These are phyloP conservation scores for Aspergillus asperescens DNA, from an alignment of 495 filamentous ascomycete species.

Conservation along the genomic window DNA sequence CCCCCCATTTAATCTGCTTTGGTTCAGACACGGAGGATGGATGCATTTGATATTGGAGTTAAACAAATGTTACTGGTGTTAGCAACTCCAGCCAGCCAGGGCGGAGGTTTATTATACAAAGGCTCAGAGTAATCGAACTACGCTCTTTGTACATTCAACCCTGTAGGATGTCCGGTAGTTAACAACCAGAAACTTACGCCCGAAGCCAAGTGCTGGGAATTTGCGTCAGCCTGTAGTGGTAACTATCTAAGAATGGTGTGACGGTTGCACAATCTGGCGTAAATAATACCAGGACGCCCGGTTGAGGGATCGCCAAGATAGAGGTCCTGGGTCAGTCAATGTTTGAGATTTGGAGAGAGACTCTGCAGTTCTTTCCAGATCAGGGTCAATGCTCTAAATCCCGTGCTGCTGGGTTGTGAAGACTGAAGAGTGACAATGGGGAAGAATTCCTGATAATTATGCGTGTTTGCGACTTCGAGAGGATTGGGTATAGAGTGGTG, in stretches of 20 bases:
- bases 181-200: too few species aligned
- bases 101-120: not conserved
- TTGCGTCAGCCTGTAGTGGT: too few species aligned
- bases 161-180: too few species aligned
- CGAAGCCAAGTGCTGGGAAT: too few species aligned
- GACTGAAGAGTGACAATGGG: too few species aligned
- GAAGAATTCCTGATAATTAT: not conserved
- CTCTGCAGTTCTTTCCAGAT: not conserved
- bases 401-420: not conserved
- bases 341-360: not conserved
- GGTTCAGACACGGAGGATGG: not conserved
- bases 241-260: too few species aligned
- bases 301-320: not conserved
- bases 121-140: not conserved
- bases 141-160: too few species aligned
- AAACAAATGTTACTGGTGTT: constrained; percentile 1
- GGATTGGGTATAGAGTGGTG: too few species aligned
- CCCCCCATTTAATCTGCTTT: not conserved
- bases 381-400: not conserved
- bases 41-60: constrained; percentile 10
- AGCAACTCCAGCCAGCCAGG: constrained; percentile 2
- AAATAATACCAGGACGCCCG: too few species aligned
- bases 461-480: too few species aligned
- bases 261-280: too few species aligned
- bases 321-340: not conserved